Percentiles rank a stretch among this genome's conserved stretches.
Conservation (phyloP, 2,329 filamentous ascomycete species). For the Allantophomopsis lycopodina region DNA sequence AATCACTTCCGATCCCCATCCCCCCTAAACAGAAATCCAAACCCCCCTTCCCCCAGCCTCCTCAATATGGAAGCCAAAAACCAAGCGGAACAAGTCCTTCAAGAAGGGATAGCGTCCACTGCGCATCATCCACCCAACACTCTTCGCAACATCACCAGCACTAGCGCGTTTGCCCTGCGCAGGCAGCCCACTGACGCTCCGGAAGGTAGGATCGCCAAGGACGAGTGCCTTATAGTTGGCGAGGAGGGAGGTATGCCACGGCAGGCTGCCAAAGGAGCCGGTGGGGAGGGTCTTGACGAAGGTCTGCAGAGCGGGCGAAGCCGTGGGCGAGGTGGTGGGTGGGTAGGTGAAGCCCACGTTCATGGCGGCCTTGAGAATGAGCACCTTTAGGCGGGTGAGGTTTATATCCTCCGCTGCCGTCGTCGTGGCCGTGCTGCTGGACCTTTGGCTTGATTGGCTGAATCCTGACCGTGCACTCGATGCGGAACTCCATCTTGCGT, state of each 20-base stretch:
- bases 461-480: conserved; percentile 69
- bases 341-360: conserved; percentile 65
- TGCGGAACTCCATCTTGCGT: conserved; percentile 69
- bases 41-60: conserved; percentile 51
- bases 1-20: too few species aligned
- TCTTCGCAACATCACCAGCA: conserved; percentile 67
- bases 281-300: conserved; percentile 66
- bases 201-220: conserved; percentile 55
- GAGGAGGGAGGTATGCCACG: conserved; percentile 58
- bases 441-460: conserved; percentile 54
- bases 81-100: conserved; percentile 66
- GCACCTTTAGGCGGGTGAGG: conserved; percentile 60
- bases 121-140: conserved; percentile 62
- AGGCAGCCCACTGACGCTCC: conserved; percentile 38
- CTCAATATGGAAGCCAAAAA: conserved; percentile 74
- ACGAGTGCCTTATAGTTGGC: conserved; percentile 73
- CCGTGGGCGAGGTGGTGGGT: conserved; percentile 18
- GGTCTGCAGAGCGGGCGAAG: conserved; percentile 44
- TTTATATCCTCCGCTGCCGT: conserved; percentile 57
- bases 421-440: conserved; percentile 59
- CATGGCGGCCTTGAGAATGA: conserved; percentile 76
- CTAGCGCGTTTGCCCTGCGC: conserved; percentile 41
- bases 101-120: conserved; percentile 67
- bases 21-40: too few species aligned
- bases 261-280: conserved; percentile 63